Evolutionary conservation across 108 stramenopile species (phyloP).

Genomic region (Fragilaria radians): DNA sequence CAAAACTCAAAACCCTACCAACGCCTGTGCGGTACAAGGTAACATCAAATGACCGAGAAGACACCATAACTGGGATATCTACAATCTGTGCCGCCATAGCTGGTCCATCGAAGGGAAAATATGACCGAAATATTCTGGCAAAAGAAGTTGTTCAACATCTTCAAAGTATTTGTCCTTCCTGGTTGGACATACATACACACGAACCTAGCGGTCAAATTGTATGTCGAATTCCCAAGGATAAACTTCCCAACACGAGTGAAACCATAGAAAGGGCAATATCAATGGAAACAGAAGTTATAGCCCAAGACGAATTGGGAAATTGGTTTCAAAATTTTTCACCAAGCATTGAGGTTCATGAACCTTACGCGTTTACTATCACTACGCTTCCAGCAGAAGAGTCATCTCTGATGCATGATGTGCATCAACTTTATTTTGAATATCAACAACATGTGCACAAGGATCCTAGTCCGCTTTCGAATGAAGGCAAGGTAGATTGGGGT

Average conservation of each 20-base stretch:
- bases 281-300: neutral
- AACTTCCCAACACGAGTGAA: neutral
- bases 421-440: conserved; percentile 57
- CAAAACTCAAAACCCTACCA: neutral
- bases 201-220: conserved; percentile 41
- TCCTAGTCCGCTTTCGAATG: conserved; percentile 47
- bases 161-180: neutral
- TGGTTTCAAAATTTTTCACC: conserved; percentile 19
- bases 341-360: conserved; percentile 1
- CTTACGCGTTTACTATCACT: conserved; percentile 36
- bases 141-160: neutral
- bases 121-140: conserved; percentile 15
- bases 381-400: conserved; percentile 61
- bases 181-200: conserved; percentile 13
- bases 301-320: conserved; percentile 21
- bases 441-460: conserved; percentile 69
- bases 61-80: conserved; percentile 13
- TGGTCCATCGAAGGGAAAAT: conserved; percentile 34
- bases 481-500: conserved; percentile 24
- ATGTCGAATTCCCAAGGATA: neutral
- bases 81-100: conserved; percentile 57
- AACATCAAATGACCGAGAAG: conserved; percentile 4
- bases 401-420: conserved; percentile 67
- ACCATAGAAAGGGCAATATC: neutral
- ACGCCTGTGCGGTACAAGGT: neutral